Percentiles rank a stretch among this genome's conserved stretches.
Conservation (phyloP, 2,329 filamentous ascomycete genomes). For the Cyphellophora attinorum region DNA sequence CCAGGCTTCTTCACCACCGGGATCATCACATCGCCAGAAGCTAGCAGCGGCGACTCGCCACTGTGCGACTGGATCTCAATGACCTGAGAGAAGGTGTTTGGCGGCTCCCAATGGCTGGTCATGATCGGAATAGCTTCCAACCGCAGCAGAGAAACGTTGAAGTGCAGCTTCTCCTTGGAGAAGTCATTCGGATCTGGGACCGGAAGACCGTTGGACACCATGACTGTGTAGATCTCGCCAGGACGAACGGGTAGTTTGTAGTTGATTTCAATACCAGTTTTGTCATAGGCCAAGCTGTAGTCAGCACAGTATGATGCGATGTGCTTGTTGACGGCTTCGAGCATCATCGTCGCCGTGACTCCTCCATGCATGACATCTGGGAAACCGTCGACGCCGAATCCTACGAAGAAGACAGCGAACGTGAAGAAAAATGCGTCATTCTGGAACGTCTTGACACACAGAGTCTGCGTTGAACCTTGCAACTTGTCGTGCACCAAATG, state of each 20-base stretch:
- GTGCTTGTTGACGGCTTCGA: conserved; percentile 52
- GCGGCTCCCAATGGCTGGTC: too few species aligned
- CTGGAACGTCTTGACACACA: conserved; percentile 47
- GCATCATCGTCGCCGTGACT: conserved; percentile 55
- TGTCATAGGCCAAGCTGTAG: conserved; percentile 23
- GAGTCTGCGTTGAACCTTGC: conserved; percentile 22
- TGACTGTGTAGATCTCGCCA: conserved; percentile 55
- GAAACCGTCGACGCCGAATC: conserved; percentile 57
- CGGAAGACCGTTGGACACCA: conserved; percentile 23
- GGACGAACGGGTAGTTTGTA: conserved; percentile 54
- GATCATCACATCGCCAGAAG: too few species aligned
- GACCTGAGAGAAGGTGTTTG: too few species aligned
- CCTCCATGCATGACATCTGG: conserved; percentile 61
- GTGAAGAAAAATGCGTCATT: conserved; percentile 51
- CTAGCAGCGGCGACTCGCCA: too few species aligned
- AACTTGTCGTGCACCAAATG: conserved; percentile 30
- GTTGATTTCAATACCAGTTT: conserved; percentile 46
- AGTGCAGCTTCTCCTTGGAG: conserved; percentile 5
- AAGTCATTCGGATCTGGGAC: conserved; percentile 2
- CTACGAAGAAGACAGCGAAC: conserved; percentile 56
- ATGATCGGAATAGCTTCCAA: conserved; percentile 25
- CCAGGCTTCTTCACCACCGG: too few species aligned
- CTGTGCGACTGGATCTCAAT: too few species aligned
- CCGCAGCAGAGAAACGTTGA: conserved; percentile 30
- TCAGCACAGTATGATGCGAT: conserved; percentile 11